phyloP scores from a whole-genome alignment of 306 rosid species.

The Boehmeria nivea region DNA sequence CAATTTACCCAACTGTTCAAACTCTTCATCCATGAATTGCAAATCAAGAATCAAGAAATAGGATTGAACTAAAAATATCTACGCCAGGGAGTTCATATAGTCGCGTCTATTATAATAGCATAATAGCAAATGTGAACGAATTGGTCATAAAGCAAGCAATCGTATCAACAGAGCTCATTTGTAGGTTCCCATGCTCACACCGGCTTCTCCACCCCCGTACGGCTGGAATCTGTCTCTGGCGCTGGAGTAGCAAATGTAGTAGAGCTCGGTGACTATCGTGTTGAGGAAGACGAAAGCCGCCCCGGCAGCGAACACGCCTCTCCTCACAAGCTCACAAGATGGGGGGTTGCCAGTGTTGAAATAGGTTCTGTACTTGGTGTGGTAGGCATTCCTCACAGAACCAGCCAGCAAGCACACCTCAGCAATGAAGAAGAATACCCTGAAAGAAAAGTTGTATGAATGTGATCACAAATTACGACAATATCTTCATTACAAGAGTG shows the following conservation, averaged over 20 bases:
- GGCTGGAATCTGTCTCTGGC: constrained; percentile 76
- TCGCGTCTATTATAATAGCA: constrained; percentile 20
- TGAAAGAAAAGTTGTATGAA: constrained; percentile 21
- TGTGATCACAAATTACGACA: neutral
- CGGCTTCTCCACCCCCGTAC: constrained; percentile 49
- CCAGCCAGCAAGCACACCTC: constrained; percentile 92
- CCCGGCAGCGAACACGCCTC: constrained; percentile 88
- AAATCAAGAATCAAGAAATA: constrained; percentile 18
- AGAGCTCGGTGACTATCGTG: constrained; percentile 60
- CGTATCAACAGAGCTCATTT: constrained; percentile 40
- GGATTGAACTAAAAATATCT: neutral
- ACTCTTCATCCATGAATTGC: constrained; percentile 17
- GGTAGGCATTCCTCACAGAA: constrained; percentile 83
- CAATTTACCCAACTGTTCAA: constrained; percentile 13
- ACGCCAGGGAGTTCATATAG: constrained; percentile 18
- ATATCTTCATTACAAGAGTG: too few relatives aligned
- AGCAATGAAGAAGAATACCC: constrained; percentile 89
- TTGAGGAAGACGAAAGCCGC: constrained; percentile 78
- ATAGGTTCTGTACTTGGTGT: constrained; percentile 69
- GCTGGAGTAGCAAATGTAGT: constrained; percentile 73
- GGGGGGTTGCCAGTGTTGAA: constrained; percentile 23
- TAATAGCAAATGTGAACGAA: neutral
- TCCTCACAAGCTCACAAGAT: constrained; percentile 69
- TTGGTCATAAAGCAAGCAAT: constrained; percentile 4
- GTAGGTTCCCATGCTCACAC: constrained; percentile 84